A percentile compares a stretch with the other conserved stretches of the same genome.
Evolutionary conservation across 306 rosid genomes (phyloP).

Genomic region (Herpetospermum pedunculosum): DNA sequence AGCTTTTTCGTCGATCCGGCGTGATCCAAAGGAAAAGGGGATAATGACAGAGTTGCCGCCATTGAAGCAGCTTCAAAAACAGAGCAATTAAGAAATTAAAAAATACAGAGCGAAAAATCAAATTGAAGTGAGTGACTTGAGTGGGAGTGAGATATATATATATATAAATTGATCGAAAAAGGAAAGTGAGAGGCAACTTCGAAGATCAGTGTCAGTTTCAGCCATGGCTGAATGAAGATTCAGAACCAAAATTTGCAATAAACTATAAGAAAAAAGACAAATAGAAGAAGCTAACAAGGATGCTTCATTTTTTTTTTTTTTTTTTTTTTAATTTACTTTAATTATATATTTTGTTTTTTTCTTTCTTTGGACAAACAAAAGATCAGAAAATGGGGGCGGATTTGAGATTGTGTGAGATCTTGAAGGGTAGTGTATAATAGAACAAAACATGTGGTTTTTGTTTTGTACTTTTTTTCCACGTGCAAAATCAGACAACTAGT

Average conservation of each 20-base stretch:
- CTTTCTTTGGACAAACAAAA: background rate
- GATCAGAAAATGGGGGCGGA: background rate
- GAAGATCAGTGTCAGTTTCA: background rate
- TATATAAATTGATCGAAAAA: background rate
- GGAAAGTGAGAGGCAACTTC: constrained; percentile 6
- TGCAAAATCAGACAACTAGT: background rate
- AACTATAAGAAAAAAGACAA: background rate
- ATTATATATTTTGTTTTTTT: too few relatives aligned
- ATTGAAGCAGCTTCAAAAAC: background rate
- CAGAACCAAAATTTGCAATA: too few relatives aligned
- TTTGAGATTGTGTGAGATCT: background rate
- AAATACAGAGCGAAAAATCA: background rate
- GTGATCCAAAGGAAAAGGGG: background rate
- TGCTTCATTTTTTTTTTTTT: background rate
- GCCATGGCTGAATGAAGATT: background rate
- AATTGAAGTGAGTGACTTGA: background rate
- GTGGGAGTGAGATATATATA: background rate
- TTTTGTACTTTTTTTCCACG: background rate
- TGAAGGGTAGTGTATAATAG: background rate
- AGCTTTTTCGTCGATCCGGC: constrained; percentile 24
- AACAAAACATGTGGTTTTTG: background rate
- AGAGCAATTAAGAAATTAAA: background rate
- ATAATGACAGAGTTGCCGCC: background rate
- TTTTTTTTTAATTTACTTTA: background rate
- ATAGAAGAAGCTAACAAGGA: background rate